Percentiles rank a stretch among this genome's conserved stretches.
Conservation (phyloP, 305 asterid species). For the Nicotiana rustica region DNA sequence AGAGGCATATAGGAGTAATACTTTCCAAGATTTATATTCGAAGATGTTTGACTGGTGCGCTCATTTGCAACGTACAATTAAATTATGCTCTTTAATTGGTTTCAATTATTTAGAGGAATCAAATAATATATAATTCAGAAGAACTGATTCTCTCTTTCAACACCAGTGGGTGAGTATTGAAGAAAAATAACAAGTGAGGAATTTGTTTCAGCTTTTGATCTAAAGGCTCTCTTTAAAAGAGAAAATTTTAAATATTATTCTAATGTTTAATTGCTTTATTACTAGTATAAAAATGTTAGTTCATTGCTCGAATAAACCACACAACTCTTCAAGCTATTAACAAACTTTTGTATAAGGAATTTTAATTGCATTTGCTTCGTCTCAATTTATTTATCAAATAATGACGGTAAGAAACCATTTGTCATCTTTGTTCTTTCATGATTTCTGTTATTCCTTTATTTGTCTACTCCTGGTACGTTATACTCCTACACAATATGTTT, state of each 20-base stretch:
- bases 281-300: constrained; percentile 26
- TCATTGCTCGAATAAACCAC: constrained; percentile 21
- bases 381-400: background rate
- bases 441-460: background rate
- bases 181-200: constrained; percentile 9
- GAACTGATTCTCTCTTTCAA: constrained; percentile 26
- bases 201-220: constrained; percentile 6
- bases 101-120: constrained; percentile 33
- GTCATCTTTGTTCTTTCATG: background rate
- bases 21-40: background rate
- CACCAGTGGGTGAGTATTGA: constrained; percentile 17
- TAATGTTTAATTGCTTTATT: constrained; percentile 18
- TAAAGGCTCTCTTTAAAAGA: constrained; percentile 27
- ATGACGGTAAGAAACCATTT: constrained; percentile 16
- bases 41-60: constrained; percentile 20
- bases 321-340: constrained; percentile 12
- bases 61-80: constrained; percentile 7
- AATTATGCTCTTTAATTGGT: constrained; percentile 29
- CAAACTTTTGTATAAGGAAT: background rate
- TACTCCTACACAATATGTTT: background rate
- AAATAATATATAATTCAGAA: constrained; percentile 26
- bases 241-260: constrained; percentile 4
- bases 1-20: background rate
- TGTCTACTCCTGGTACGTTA: background rate
- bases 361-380: constrained; percentile 22